phyloP scores from a whole-genome alignment of 805 yeast genomes.

The Naumovozyma dairenensis region DNA sequence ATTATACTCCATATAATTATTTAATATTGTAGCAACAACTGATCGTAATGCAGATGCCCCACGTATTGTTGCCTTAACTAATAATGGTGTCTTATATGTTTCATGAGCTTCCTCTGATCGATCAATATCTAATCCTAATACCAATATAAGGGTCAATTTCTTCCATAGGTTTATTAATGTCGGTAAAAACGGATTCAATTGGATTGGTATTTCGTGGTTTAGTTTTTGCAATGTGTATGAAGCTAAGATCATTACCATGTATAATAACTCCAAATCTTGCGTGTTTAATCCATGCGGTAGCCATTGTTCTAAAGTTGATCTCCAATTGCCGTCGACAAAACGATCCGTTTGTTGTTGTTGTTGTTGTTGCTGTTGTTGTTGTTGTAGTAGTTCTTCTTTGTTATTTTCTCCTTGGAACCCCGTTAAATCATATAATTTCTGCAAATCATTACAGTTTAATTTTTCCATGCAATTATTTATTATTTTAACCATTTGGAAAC shows the following conservation, averaged over 20 bases:
- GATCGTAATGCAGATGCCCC: conserved; percentile 59
- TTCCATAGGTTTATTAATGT: conserved; percentile 57
- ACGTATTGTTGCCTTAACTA: conserved; percentile 41
- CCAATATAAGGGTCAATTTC: conserved; percentile 47
- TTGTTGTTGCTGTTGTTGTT: conserved; percentile 7
- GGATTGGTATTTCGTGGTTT: conserved; percentile 28
- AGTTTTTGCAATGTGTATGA: conserved; percentile 38
- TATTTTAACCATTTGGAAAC: conserved; percentile 25
- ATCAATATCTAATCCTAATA: conserved; percentile 53
- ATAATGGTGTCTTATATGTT: conserved; percentile 34
- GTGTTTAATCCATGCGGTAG: conserved; percentile 29
- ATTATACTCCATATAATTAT: conserved; percentile 35
- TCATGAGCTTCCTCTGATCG: conserved; percentile 37
- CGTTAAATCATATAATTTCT: conserved; percentile 14
- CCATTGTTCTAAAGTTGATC: conserved; percentile 30
- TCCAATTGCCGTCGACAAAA: conserved; percentile 13
- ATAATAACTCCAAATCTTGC: conserved; percentile 36
- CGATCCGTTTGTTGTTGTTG: conserved; percentile 7
- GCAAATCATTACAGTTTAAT: conserved; percentile 22
- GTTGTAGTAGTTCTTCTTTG: too few relatives aligned
- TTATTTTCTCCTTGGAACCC: too few relatives aligned
- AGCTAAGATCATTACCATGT: conserved; percentile 35
- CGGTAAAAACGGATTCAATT: conserved; percentile 52
- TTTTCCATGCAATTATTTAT: conserved; percentile 14
- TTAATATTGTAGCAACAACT: conserved; percentile 50